Conservation (phyloP, 2,329 filamentous ascomycete species). For the Fusarium tricinctum region DNA sequence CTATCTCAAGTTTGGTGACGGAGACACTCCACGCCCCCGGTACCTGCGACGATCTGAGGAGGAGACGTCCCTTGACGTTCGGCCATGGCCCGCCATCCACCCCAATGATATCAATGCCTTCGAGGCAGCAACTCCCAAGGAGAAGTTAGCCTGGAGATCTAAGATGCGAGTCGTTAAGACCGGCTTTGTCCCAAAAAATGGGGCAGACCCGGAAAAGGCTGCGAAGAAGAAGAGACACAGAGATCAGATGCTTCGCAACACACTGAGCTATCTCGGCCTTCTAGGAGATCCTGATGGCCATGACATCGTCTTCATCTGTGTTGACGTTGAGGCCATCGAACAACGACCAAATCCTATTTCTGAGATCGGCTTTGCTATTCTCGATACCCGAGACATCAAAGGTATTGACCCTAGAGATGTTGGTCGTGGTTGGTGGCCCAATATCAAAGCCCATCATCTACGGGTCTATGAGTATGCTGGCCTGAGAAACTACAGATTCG, state of each 20-base stretch:
- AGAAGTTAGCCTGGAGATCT: constrained; percentile 38
- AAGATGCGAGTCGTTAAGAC: constrained; percentile 45
- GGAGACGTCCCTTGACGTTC: constrained; percentile 53
- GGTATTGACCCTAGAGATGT: constrained; percentile 70
- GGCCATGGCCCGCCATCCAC: constrained; percentile 55
- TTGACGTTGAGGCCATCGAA: constrained; percentile 90
- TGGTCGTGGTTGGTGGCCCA: constrained; percentile 75
- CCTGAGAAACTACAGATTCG: constrained; percentile 75
- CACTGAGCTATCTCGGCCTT: constrained; percentile 80
- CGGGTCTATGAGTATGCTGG: constrained; percentile 78
- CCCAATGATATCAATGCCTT: constrained; percentile 54
- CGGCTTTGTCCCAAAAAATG: constrained; percentile 38
- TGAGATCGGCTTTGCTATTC: constrained; percentile 85
- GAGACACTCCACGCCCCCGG: constrained; percentile 73
- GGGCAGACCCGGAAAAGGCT: constrained; percentile 60
- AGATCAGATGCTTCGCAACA: constrained; percentile 71
- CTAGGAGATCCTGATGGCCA: constrained; percentile 15
- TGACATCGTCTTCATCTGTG: constrained; percentile 74
- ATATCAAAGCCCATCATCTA: constrained; percentile 81
- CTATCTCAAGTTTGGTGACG: constrained; percentile 70
- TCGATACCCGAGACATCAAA: constrained; percentile 76
- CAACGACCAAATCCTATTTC: constrained; percentile 75
- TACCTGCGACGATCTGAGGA: constrained; percentile 73
- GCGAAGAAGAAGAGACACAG: constrained; percentile 64
- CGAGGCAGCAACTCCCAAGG: constrained; percentile 37